Evolutionary conservation across 257 asterid genomes (phyloP).

Genomic region (Nicotiana tabacum): DNA sequence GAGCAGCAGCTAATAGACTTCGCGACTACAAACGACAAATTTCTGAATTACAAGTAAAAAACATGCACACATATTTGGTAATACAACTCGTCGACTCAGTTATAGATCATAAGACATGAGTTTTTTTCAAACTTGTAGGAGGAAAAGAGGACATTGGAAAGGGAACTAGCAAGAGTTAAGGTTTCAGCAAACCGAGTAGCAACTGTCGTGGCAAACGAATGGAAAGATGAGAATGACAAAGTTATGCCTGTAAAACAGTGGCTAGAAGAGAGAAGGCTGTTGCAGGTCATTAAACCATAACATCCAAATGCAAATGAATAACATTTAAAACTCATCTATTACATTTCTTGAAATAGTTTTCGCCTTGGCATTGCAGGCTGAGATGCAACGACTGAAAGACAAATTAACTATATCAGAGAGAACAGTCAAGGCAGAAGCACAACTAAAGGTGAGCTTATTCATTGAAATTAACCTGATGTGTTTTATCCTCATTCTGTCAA

Average conservation of each 20-base stretch:
- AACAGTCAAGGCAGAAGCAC: constrained; percentile 80
- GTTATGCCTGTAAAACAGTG: constrained; percentile 96
- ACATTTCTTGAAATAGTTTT: background rate
- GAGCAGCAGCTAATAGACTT: constrained; percentile 66
- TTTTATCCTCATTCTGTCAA: background rate
- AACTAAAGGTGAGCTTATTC: constrained; percentile 53
- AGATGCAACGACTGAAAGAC: constrained; percentile 69
- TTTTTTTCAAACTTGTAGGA: constrained; percentile 41
- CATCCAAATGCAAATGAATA: background rate
- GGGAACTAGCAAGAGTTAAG: constrained; percentile 82
- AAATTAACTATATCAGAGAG: constrained; percentile 67
- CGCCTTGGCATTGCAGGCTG: constrained; percentile 42
- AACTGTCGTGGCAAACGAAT: constrained; percentile 76
- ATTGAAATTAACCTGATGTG: background rate
- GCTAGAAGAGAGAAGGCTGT: constrained; percentile 81
- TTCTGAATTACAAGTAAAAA: constrained; percentile 57
- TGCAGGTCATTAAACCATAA: constrained; percentile 44
- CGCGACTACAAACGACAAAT: constrained; percentile 63
- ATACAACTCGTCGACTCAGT: background rate
- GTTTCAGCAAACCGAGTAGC: constrained; percentile 85
- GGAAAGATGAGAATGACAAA: constrained; percentile 87
- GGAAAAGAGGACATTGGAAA: constrained; percentile 77
- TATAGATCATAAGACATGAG: background rate
- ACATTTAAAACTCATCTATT: background rate
- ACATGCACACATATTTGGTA: background rate